Evolutionary conservation across 2,329 filamentous ascomycete species (phyloP).

Genomic region (Stenocarpella maydis): DNA sequence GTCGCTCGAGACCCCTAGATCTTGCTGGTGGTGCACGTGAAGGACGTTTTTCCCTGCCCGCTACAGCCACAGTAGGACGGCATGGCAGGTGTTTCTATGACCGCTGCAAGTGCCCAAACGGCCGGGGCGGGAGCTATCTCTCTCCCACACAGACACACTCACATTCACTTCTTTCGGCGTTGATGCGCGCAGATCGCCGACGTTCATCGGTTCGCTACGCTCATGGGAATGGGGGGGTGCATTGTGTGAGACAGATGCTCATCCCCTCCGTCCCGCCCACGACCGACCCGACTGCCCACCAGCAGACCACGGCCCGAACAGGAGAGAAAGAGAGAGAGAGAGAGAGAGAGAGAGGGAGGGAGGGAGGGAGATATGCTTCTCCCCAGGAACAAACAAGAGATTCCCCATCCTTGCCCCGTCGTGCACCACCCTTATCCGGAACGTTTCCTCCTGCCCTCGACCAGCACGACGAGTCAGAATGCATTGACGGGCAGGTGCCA

Average conservation of each 20-base stretch:
- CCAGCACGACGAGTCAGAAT: constrained; percentile 14
- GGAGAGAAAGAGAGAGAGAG: neutral
- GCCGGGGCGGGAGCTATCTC: neutral
- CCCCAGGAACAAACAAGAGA: neutral
- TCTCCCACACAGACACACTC: neutral
- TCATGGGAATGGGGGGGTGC: neutral
- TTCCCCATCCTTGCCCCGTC: neutral
- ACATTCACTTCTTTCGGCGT: neutral
- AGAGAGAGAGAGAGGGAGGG: neutral
- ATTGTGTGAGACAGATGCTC: constrained; percentile 9
- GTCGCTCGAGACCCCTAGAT: constrained; percentile 7
- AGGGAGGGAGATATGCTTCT: no score
- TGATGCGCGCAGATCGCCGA: constrained; percentile 17
- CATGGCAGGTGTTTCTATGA: no score
- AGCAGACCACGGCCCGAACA: neutral
- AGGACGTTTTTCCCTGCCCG: neutral
- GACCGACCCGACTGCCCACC: neutral
- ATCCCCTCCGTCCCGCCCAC: neutral
- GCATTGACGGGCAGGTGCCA: neutral
- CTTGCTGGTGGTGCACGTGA: constrained; percentile 11
- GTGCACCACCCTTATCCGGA: neutral
- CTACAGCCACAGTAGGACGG: constrained; percentile 12
- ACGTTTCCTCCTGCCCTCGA: constrained; percentile 8
- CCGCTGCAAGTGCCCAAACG: constrained; percentile 20
- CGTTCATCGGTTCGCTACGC: constrained; percentile 13